Percentiles rank a stretch among this genome's conserved stretches.
Evolutionary conservation across 306 rosid species (phyloP).

Genomic region (Rosa rugosa): DNA sequence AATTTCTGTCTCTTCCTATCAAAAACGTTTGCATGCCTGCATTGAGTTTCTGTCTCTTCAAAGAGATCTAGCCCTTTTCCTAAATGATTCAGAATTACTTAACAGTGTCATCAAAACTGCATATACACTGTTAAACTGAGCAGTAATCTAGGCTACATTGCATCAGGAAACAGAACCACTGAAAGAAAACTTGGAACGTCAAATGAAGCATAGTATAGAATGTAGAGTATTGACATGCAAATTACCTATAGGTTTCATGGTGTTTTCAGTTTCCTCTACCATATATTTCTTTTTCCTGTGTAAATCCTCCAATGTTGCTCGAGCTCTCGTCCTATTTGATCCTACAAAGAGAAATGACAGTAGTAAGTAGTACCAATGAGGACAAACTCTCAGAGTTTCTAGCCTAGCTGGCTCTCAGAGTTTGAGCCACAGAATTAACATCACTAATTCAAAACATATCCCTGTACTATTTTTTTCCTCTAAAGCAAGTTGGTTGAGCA

Average conservation of each 20-base stretch:
- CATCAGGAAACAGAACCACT: not conserved
- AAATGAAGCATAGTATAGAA: slow-evolving; percentile 25
- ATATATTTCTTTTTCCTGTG: slow-evolving; percentile 27
- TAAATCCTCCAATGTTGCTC: slow-evolving; percentile 22
- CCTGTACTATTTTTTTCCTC: too few species aligned
- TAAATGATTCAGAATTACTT: slow-evolving; percentile 22
- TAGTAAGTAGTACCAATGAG: not conserved
- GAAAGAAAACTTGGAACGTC: not conserved
- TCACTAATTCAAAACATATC: not conserved
- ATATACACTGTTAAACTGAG: not conserved
- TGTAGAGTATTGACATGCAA: slow-evolving; percentile 29
- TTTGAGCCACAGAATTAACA: not conserved
- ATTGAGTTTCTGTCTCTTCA: slow-evolving; percentile 37
- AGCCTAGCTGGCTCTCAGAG: not conserved
- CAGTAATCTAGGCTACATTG: slow-evolving; percentile 1
- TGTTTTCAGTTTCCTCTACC: slow-evolving; percentile 31
- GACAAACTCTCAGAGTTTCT: not conserved
- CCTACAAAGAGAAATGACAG: slow-evolving; percentile 20
- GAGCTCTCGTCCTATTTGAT: slow-evolving; percentile 6
- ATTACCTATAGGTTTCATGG: slow-evolving; percentile 31
- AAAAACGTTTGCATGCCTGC: slow-evolving; percentile 43
- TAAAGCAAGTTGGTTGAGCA: not conserved
- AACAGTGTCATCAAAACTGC: slow-evolving; percentile 1
- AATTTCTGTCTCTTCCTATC: slow-evolving; percentile 66
- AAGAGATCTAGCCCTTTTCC: not conserved